Evolutionary conservation across 768 basidiomycete genomes (phyloP), one percentile per base, ranked within the genome.

Genomic region (Boletus fagicola): DNA sequence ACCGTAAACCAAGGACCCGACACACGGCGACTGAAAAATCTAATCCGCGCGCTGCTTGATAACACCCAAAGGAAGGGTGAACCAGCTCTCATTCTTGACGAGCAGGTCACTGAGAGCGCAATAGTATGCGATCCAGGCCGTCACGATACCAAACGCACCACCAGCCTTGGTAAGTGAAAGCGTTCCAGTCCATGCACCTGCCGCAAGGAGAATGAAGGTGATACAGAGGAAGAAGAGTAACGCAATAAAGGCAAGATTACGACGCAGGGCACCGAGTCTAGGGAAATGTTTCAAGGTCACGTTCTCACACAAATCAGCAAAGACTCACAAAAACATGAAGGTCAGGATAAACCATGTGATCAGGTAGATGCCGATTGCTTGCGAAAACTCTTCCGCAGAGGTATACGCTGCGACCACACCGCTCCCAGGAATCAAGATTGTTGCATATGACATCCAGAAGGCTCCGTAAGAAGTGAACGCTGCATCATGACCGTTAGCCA

Each of bases 391-490:
- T 0, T 66, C 64, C 0, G 53, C 49, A 0, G 59, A 51, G 0
- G 62, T 49, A 65, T 86, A 93, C 0, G 90, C 81, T 0, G 77
- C 68, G 5, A 62, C 12, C 46, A 93, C 78, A 15, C 90, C 90
- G 5, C 80, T 81, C 28, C 80, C 78, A 2, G 92, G 92, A 47
- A 91, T 80, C 66, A 87, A 72, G 63, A 94, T 84, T 0, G 82
- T 76, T 5, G 83, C 90, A 49, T 83, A 94, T 5, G 91, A 91
- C 75, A 94, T 76, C 92, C 92, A 94, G 79, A 94, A 94, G 3
- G 85, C 88, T 24, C 92, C 92, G 59, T 88, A 94, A 1, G 87
- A 87, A 0, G 83, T 78, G 78, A 93, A 94, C 0, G 90, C 91
- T 87, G 60, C 26, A 4, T 16, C 26, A 4, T 16, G 5, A 49